phyloP scores from a whole-genome alignment of 2,329 filamentous ascomycete species.

The Dryadomyces quercus-mongolicae region DNA sequence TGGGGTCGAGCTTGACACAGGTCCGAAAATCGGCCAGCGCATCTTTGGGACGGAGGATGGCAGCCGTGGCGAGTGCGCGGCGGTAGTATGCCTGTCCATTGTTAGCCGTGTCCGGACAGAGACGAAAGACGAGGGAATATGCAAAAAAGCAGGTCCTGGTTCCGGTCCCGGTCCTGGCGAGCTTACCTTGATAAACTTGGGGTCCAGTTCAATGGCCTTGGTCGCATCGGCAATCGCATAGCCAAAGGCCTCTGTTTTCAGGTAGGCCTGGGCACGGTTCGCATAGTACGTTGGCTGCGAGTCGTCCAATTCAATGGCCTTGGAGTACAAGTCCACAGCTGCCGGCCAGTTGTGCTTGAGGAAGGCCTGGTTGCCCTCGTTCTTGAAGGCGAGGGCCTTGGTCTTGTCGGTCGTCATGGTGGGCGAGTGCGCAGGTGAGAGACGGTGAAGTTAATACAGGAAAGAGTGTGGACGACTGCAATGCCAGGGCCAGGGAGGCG shows the following conservation, averaged over 20 bases:
- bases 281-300: constrained; percentile 83
- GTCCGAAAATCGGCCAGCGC: constrained; percentile 87
- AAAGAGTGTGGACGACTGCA: neutral
- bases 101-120: neutral
- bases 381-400: constrained; percentile 74
- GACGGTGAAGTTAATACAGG: neutral
- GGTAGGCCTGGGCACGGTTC: constrained; percentile 91
- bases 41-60: constrained; percentile 78
- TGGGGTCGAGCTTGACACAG: constrained; percentile 75
- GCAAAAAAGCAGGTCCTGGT: too few relatives aligned
- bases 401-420: constrained; percentile 30
- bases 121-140: too few relatives aligned
- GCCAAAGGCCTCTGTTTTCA: constrained; percentile 91
- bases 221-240: constrained; percentile 85
- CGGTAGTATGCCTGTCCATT: constrained; percentile 72
- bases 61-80: constrained; percentile 80
- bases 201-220: constrained; percentile 81
- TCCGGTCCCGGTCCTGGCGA: too few relatives aligned
- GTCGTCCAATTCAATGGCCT: constrained; percentile 76
- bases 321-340: constrained; percentile 72
- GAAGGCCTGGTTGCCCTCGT: constrained; percentile 91
- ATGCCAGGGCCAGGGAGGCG: neutral
- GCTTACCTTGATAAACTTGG: constrained; percentile 71
- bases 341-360: constrained; percentile 72
- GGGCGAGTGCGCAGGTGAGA: neutral